These are phyloP conservation scores for Calvatia gigantea DNA, from an alignment of 768 basidiomycete genomes.

Conservation along the genomic window DNA sequence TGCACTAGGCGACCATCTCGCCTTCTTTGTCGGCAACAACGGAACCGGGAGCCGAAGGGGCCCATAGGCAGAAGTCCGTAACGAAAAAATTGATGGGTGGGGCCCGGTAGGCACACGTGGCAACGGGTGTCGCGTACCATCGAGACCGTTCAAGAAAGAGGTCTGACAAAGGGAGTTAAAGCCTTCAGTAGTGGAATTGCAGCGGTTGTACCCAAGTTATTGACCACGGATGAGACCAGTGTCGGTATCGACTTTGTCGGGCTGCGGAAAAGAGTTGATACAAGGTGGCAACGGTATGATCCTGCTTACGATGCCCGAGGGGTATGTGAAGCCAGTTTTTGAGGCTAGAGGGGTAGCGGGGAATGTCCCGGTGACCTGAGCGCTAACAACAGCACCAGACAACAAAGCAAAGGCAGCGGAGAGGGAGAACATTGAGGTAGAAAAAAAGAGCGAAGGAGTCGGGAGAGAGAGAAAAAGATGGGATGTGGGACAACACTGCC, in stretches of 20 bases:
- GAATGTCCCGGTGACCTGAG: constrained; percentile 27
- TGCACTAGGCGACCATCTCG: constrained; percentile 74
- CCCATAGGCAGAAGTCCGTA: constrained; percentile 71
- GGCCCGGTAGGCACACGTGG: background rate
- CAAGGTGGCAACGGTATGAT: background rate
- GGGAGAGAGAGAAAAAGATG: constrained; percentile 3
- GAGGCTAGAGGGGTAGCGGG: constrained; percentile 37
- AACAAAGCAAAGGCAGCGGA: constrained; percentile 18
- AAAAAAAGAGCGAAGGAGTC: background rate
- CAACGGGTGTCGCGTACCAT: constrained; percentile 23
- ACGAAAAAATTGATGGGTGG: background rate
- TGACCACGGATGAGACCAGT: constrained; percentile 28
- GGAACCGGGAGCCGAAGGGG: constrained; percentile 44
- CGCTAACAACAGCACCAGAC: constrained; percentile 19
- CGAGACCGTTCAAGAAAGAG: constrained; percentile 47
- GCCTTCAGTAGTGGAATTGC: constrained; percentile 63
- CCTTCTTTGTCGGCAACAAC: constrained; percentile 66
- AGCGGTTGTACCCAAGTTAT: constrained; percentile 63
- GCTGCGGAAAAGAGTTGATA: constrained; percentile 15
- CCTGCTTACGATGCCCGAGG: constrained; percentile 35
- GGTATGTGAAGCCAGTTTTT: constrained; percentile 36
- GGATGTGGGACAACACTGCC: background rate
- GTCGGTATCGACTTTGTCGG: constrained; percentile 29
- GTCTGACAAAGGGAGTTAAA: constrained; percentile 63
- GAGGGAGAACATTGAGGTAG: constrained; percentile 8